Percentiles rank a stretch among this genome's conserved stretches.
Evolutionary conservation across 1,139 yeast species (phyloP).

Genomic region (Geotrichum phurueaensis): DNA sequence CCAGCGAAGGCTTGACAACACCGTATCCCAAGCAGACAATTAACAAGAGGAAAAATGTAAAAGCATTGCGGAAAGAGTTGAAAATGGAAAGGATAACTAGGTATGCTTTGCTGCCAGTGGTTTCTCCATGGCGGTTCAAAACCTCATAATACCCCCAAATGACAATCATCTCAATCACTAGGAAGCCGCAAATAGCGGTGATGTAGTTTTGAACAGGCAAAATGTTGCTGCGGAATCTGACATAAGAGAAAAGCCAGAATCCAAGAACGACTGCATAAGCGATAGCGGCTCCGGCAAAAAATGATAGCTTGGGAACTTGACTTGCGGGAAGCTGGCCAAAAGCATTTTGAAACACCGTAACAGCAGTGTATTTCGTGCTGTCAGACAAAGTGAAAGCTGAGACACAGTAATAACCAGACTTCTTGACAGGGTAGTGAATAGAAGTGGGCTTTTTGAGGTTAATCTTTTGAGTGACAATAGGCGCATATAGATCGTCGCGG

Average conservation of each 20-base stretch:
- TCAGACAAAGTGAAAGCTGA: constrained; percentile 50
- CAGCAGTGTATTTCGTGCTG: constrained; percentile 50
- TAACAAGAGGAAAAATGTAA: constrained; percentile 78
- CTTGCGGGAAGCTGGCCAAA: constrained; percentile 85
- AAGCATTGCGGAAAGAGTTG: constrained; percentile 76
- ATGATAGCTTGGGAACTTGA: constrained; percentile 84
- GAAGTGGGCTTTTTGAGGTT: constrained; percentile 55
- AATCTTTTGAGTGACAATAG: constrained; percentile 53
- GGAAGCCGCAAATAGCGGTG: constrained; percentile 74
- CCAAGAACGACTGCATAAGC: constrained; percentile 77
- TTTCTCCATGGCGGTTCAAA: constrained; percentile 56
- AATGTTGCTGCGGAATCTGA: constrained; percentile 79
- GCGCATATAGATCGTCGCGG: constrained; percentile 42
- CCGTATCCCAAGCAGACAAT: constrained; percentile 92
- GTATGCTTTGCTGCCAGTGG: constrained; percentile 65
- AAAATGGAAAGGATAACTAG: constrained; percentile 71
- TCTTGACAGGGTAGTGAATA: constrained; percentile 55
- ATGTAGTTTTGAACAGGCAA: constrained; percentile 87
- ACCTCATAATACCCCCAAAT: constrained; percentile 91
- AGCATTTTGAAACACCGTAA: constrained; percentile 78
- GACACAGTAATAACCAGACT: constrained; percentile 90
- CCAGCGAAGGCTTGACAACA: constrained; percentile 77
- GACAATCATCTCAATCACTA: constrained; percentile 77
- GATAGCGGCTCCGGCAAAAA: constrained; percentile 80
- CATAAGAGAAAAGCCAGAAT: constrained; percentile 78